These are phyloP conservation scores for Arbutus unedo DNA, from an alignment of 148 eudicot species.

Conservation along the genomic window DNA sequence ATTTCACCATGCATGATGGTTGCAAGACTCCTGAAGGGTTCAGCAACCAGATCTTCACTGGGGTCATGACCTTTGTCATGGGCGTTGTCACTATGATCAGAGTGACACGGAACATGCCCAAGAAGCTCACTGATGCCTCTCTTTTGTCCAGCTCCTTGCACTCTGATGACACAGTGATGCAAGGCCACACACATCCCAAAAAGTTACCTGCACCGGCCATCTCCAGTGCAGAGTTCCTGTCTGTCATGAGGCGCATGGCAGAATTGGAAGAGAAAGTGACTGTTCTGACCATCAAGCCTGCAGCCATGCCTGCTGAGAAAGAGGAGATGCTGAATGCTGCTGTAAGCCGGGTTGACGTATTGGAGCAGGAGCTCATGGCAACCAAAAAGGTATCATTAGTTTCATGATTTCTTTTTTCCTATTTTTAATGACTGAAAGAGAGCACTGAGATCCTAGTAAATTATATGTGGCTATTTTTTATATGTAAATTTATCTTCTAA, in stretches of 20 bases:
- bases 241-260: constrained; percentile 75
- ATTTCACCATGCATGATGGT: constrained; percentile 29
- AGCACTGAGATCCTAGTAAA: background rate
- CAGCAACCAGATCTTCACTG: constrained; percentile 52
- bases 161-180: constrained; percentile 33
- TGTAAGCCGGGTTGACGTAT: constrained; percentile 49
- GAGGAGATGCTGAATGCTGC: constrained; percentile 82
- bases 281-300: constrained; percentile 49
- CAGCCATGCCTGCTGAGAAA: constrained; percentile 73
- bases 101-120: constrained; percentile 78
- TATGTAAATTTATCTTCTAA: background rate
- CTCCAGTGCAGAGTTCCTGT: constrained; percentile 51
- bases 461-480: background rate
- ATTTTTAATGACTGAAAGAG: background rate
- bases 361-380: constrained; percentile 74
- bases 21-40: constrained; percentile 37
- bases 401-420: background rate
- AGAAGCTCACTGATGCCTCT: constrained; percentile 64
- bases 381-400: constrained; percentile 59
- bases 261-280: constrained; percentile 77
- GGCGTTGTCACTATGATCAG: constrained; percentile 76
- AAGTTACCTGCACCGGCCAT: constrained; percentile 38
- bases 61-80: constrained; percentile 80
- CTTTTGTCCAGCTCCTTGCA: constrained; percentile 51
- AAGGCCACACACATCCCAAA: constrained; percentile 28